Conservation (phyloP, 495 filamentous ascomycete species). For the Tuber aestivum region DNA sequence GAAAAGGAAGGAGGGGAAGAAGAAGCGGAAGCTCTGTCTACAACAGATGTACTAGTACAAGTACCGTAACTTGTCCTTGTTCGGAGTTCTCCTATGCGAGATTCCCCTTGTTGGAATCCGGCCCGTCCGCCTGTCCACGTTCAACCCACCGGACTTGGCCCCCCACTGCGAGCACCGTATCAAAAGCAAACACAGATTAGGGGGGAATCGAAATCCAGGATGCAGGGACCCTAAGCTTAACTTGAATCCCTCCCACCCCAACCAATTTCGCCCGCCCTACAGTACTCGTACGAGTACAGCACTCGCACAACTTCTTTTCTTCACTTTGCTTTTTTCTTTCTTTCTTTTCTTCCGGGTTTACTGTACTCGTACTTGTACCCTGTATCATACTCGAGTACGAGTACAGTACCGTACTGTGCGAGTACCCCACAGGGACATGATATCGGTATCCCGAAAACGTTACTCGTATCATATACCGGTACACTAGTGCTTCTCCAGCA, state of each 20-base stretch:
- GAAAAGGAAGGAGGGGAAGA: not conserved
- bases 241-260: not conserved
- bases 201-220: not conserved
- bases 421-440: not conserved
- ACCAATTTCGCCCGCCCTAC: not conserved
- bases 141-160: not conserved
- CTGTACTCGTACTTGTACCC: too few species aligned
- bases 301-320: not conserved
- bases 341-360: not conserved
- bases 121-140: not conserved
- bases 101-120: not conserved
- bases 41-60: too few species aligned
- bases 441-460: not conserved
- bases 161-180: not conserved
- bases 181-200: not conserved
- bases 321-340: not conserved
- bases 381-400: too few species aligned
- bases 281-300: too few species aligned
- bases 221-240: constrained; percentile 3
- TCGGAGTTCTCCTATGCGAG: not conserved
- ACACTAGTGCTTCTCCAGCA: not conserved
- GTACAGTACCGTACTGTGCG: too few species aligned
- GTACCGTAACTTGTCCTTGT: not conserved
- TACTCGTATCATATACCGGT: not conserved
- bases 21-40: not conserved